Conservation (phyloP, 2,329 filamentous ascomycete genomes). For the Xylariaceae sp. region DNA sequence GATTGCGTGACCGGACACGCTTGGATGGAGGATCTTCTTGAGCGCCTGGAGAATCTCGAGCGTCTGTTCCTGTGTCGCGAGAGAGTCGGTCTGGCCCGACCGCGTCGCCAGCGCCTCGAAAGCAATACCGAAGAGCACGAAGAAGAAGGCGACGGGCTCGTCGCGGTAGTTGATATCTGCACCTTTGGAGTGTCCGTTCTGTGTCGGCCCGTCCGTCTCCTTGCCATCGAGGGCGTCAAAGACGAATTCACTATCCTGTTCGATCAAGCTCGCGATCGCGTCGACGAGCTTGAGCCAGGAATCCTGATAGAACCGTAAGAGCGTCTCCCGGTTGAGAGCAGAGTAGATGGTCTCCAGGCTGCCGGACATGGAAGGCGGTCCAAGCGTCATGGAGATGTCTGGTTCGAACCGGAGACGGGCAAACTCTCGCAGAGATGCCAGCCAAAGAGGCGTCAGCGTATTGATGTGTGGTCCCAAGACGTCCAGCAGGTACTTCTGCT, state of each 20-base stretch:
- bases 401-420: slow-evolving; percentile 91
- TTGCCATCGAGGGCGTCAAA: slow-evolving; percentile 95
- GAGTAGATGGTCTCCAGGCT: slow-evolving; percentile 93
- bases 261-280: slow-evolving; percentile 93
- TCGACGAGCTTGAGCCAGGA: slow-evolving; percentile 96
- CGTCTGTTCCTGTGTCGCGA: slow-evolving; percentile 71
- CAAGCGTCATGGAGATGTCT: slow-evolving; percentile 87
- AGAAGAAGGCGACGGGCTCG: slow-evolving; percentile 97
- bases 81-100: slow-evolving; percentile 57
- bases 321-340: slow-evolving; percentile 86
- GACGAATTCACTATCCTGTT: slow-evolving; percentile 95
- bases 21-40: slow-evolving; percentile 90
- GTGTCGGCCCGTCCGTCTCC: slow-evolving; percentile 43
- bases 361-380: slow-evolving; percentile 72
- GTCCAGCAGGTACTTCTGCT: slow-evolving; percentile 82
- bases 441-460: slow-evolving; percentile 85
- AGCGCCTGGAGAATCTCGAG: slow-evolving; percentile 85
- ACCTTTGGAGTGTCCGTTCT: slow-evolving; percentile 52
- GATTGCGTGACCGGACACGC: slow-evolving; percentile 92
- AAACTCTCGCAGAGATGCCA: slow-evolving; percentile 89
- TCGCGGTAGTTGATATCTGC: slow-evolving; percentile 95
- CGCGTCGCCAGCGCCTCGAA: slow-evolving; percentile 92
- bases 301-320: slow-evolving; percentile 93
- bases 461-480: slow-evolving; percentile 88
- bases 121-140: slow-evolving; percentile 91